These are phyloP conservation scores for Venturia aucupariae DNA, from an alignment of 2,329 filamentous ascomycete genomes.

Conservation along the genomic window DNA sequence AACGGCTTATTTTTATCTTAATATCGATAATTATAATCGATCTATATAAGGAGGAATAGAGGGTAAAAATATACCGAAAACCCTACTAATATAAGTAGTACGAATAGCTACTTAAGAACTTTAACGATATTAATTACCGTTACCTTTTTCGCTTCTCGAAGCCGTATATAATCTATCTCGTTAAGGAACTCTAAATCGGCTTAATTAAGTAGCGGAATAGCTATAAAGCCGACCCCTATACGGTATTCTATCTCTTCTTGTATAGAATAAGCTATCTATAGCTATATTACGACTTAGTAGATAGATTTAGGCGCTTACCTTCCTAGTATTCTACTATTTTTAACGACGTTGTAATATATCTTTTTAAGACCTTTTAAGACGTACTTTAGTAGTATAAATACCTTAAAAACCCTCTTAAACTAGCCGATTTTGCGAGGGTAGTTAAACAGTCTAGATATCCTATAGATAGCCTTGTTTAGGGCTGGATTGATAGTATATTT, in stretches of 20 bases:
- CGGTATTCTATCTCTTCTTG: not conserved
- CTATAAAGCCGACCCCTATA: not conserved
- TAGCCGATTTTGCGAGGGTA: not conserved
- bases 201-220: not conserved
- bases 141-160: not conserved
- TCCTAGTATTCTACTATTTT: not conserved
- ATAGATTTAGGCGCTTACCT: not conserved
- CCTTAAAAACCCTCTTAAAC: not conserved
- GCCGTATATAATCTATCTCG: not conserved
- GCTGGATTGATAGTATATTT: not conserved
- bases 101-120: not conserved
- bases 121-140: not conserved
- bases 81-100: not conserved
- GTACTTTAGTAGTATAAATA: not conserved
- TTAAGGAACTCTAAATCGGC: not conserved
- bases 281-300: not conserved
- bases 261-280: not conserved
- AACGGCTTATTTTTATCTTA: not conserved
- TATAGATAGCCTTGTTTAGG: not conserved
- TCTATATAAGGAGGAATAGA: not conserved
- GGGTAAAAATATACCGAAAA: not conserved
- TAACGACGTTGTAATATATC: not conserved
- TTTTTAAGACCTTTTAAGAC: not conserved
- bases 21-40: not conserved
- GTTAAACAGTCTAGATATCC: not conserved